These are phyloP conservation scores for Pythium apleroticum DNA, from an alignment of 352 stramenopile species.

Conservation along the genomic window DNA sequence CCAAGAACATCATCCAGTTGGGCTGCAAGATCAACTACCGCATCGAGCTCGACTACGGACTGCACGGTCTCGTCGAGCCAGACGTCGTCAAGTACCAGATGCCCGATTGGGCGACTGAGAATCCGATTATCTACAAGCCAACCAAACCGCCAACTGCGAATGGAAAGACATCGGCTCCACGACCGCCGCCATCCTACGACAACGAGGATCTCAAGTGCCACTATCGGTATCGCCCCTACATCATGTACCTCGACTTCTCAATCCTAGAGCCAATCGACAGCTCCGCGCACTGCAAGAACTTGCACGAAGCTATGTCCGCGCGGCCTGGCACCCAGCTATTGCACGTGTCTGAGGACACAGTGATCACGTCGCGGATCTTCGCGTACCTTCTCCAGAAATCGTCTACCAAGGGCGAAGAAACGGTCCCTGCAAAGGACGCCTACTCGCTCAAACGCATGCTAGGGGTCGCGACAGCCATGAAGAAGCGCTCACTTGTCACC, in stretches of 20 bases:
- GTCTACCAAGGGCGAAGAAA: no score
- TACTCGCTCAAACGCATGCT: no score
- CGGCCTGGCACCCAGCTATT: not conserved
- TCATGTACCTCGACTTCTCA: constrained; percentile 5
- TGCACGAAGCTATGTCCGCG: not conserved
- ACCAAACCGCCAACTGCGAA: no score
- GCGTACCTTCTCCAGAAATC: constrained; percentile 4
- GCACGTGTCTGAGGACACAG: not conserved
- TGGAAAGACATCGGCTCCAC: no score
- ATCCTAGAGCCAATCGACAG: not conserved
- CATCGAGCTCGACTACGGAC: not conserved
- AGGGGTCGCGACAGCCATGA: not conserved
- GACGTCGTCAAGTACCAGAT: not conserved
- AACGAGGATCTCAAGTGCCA: constrained; percentile 9
- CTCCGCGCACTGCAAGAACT: not conserved
- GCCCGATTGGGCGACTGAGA: not conserved
- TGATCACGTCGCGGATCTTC: constrained; percentile 2
- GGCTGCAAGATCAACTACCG: not conserved
- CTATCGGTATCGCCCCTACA: constrained; percentile 7
- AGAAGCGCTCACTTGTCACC: not conserved
- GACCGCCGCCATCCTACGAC: not conserved
- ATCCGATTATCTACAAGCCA: no score
- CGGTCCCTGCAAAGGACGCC: no score
- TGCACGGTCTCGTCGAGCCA: not conserved
- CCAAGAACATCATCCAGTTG: not conserved